Evolutionary conservation across 2,329 filamentous ascomycete species (phyloP).

Genomic region (Anthostomella pinea): DNA sequence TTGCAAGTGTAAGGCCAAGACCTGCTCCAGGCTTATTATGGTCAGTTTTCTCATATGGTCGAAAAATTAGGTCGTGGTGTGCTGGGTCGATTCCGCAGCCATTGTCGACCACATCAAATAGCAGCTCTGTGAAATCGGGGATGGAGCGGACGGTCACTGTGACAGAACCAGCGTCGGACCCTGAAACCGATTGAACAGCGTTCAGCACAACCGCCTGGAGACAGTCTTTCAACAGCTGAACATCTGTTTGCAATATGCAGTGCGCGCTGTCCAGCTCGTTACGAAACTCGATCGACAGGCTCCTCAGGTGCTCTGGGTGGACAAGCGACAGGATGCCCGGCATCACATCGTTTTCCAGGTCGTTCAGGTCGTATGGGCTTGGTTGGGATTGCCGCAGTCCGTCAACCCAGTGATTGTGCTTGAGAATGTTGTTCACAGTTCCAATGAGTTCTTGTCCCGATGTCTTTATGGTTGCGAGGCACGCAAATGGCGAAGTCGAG

Average conservation of each 20-base stretch:
- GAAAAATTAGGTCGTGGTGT: slow-evolving; percentile 6
- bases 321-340: slow-evolving; percentile 1
- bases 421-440: slow-evolving; percentile 8
- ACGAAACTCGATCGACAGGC: too few relatives aligned
- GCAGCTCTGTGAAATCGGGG: slow-evolving; percentile 1
- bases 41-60: slow-evolving; percentile 7
- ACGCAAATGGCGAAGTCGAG: slow-evolving; percentile 4
- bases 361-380: slow-evolving; percentile 6
- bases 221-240: too few relatives aligned
- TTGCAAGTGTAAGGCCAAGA: slow-evolving; percentile 9
- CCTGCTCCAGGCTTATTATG: slow-evolving; percentile 8
- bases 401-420: slow-evolving; percentile 9
- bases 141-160: slow-evolving; percentile 6
- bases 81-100: slow-evolving; percentile 3
- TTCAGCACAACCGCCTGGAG: too few relatives aligned
- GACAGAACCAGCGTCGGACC: slow-evolving; percentile 2
- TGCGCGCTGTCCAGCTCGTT: too few relatives aligned
- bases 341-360: slow-evolving; percentile 7
- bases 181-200: slow-evolving; percentile 6
- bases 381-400: neutral
- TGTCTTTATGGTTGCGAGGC: slow-evolving; percentile 5
- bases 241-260: too few relatives aligned
- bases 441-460: slow-evolving; percentile 10
- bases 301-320: too few relatives aligned
- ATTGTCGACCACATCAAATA: slow-evolving; percentile 10